These are phyloP conservation scores for Lonicera japonica DNA, from an alignment of 129 eudicot species.

Conservation along the genomic window DNA sequence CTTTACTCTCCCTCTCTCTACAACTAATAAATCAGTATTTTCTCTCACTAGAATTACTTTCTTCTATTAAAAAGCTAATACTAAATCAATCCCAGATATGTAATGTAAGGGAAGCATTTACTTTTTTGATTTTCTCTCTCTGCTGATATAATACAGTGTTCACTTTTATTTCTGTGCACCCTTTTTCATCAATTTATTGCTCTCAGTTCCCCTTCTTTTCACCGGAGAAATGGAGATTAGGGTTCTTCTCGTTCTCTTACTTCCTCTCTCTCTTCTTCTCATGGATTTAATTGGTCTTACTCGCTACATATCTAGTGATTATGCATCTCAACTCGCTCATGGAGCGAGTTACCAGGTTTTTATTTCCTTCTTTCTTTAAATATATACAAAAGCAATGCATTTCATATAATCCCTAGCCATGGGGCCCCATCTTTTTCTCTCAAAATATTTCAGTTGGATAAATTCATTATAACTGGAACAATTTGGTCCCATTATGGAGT, in stretches of 20 bases:
- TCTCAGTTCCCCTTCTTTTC: slow-evolving; percentile 15
- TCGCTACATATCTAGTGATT: no score
- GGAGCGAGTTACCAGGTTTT: no score
- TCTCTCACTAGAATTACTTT: slow-evolving; percentile 8
- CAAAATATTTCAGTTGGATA: no score
- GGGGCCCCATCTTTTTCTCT: no score
- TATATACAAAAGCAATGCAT: no score
- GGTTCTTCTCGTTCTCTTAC: slow-evolving; percentile 20
- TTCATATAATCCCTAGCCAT: no score
- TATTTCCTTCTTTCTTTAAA: no score
- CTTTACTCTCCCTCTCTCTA: no score
- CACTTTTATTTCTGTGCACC: slow-evolving; percentile 10
- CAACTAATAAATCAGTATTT: neutral
- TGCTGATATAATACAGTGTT: neutral
- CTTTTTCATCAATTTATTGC: slow-evolving; percentile 24
- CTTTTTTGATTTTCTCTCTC: neutral
- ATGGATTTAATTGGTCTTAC: slow-evolving; percentile 29
- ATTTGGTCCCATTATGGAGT: no score
- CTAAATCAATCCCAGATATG: neutral
- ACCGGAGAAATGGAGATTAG: slow-evolving; percentile 40
- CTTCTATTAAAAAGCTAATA: neutral
- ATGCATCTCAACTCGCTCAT: no score
- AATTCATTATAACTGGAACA: no score
- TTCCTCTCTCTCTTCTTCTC: slow-evolving; percentile 25
- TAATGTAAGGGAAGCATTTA: no score